Evolutionary conservation across 1,284 basidiomycete genomes (phyloP), one percentile per base, ranked within the genome.

Genomic region (Malassezia dermatis): DNA sequence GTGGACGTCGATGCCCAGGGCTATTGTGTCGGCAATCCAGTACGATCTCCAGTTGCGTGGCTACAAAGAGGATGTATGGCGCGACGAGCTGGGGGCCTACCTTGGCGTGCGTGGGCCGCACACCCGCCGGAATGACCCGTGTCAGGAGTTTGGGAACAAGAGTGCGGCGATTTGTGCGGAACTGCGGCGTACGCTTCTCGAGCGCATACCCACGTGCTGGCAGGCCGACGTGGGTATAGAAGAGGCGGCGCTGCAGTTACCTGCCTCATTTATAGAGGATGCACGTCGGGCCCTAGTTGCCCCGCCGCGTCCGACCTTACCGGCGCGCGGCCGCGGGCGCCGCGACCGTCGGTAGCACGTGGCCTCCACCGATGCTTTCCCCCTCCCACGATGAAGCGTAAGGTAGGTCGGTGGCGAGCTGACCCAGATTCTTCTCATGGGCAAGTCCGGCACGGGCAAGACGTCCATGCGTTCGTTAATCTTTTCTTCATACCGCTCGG

Each of bases 401-500:
- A 64, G 60, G 58, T 60, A 37, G 35, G 55, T 31, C 31, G 27
- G 44, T 23, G 19, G 23, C 32, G 48, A 26, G n/a, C 26, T 31
- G 37, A 24, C 4, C 6, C 45, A 65, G 65, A 65, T 73, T 6
- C 58, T 72, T 4, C 56, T 74, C 23, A 74, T 74, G 71, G 71
- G 71, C 43, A 63, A 66, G 35, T 73, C 63, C 72, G 79, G 79
- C 23, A 78, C 77, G 56, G 81, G 80, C 40, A 82, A 82, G 80
- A 96, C 94, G 12, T 95, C 91, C 8, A 99, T 99, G 93, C 84
- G 93, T 44, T 91, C 90, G 24, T 86, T 99, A 76, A 95, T 99
- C 71, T 99, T 99, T 76, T 91, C 90, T 35, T 91, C 93, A 73
- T 91, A 93, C 69, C 86, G 88, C 17, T 89, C 93, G 2, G 86